Evolutionary conservation across 805 yeast genomes (phyloP).

Genomic region (Metschnikowia drakensbergensis): DNA sequence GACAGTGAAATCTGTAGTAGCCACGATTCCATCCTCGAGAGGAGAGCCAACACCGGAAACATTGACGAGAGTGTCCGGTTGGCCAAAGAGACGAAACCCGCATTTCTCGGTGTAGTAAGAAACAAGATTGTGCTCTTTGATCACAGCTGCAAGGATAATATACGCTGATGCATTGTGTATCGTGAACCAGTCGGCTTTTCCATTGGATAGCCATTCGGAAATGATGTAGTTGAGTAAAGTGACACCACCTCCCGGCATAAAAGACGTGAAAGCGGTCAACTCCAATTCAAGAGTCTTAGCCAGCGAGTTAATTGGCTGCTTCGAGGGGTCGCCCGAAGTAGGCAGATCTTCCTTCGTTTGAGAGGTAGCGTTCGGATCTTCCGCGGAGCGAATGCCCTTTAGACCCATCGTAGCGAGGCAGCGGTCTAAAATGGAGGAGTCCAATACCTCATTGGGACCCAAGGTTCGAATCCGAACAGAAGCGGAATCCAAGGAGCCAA

Average conservation of each 20-base stretch:
- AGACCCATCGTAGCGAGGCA: slow-evolving; percentile 27
- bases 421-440: slow-evolving; percentile 17
- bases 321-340: too few relatives aligned
- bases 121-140: slow-evolving; percentile 48
- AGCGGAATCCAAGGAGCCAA: slow-evolving; percentile 17
- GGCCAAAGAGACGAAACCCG: slow-evolving; percentile 30
- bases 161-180: slow-evolving; percentile 16
- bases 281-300: slow-evolving; percentile 22
- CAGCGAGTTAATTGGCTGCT: background rate
- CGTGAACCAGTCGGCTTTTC: background rate
- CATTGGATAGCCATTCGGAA: slow-evolving; percentile 12
- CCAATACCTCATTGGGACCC: slow-evolving; percentile 18
- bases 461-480: slow-evolving; percentile 19
- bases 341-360: background rate
- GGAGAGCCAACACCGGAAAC: slow-evolving; percentile 14
- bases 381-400: slow-evolving; percentile 4
- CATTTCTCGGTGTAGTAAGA: slow-evolving; percentile 41
- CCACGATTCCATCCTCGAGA: slow-evolving; percentile 39
- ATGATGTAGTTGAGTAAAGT: slow-evolving; percentile 24
- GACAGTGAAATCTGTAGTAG: slow-evolving; percentile 39
- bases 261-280: slow-evolving; percentile 52
- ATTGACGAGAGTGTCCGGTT: slow-evolving; percentile 16
- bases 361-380: too few relatives aligned
- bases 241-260: slow-evolving; percentile 39
- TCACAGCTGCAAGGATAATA: slow-evolving; percentile 37